Evolutionary conservation across 257 asterid species (phyloP).

Genomic region (Echium plantagineum): DNA sequence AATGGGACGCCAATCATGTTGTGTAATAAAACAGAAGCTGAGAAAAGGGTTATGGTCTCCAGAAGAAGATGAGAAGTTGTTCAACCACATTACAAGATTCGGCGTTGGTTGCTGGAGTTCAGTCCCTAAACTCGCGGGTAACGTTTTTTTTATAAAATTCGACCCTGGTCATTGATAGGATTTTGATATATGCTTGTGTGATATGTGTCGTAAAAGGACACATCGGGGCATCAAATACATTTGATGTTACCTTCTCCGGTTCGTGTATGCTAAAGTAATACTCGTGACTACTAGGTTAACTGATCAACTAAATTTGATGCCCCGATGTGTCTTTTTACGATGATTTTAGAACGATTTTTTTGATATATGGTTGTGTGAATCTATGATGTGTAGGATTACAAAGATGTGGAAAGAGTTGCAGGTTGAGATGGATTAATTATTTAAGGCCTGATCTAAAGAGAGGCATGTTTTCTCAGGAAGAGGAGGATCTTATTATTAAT

Average conservation of each 20-base stretch:
- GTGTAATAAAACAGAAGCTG: constrained; percentile 49
- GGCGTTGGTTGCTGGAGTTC: constrained; percentile 95
- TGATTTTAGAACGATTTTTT: no score
- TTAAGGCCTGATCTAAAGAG: constrained; percentile 82
- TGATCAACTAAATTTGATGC: no score
- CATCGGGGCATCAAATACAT: no score
- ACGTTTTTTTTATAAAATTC: no score
- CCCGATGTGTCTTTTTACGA: no score
- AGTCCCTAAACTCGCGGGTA: constrained; percentile 81
- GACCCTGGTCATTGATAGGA: no score
- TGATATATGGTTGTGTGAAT: neutral
- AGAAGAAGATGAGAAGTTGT: constrained; percentile 73
- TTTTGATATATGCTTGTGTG: no score
- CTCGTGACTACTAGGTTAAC: no score
- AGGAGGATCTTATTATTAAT: constrained; percentile 55
- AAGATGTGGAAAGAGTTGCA: constrained; percentile 85
- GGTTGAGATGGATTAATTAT: constrained; percentile 80
- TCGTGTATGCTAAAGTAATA: no score
- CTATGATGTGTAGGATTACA: constrained; percentile 42
- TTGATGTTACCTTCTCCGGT: no score
- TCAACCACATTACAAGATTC: constrained; percentile 51
- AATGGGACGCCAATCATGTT: constrained; percentile 61
- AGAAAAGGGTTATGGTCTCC: constrained; percentile 94
- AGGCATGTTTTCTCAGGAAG: constrained; percentile 73
- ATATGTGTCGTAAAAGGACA: no score